Conservation (phyloP, 345 rosid species). For the Pistacia integerrima region DNA sequence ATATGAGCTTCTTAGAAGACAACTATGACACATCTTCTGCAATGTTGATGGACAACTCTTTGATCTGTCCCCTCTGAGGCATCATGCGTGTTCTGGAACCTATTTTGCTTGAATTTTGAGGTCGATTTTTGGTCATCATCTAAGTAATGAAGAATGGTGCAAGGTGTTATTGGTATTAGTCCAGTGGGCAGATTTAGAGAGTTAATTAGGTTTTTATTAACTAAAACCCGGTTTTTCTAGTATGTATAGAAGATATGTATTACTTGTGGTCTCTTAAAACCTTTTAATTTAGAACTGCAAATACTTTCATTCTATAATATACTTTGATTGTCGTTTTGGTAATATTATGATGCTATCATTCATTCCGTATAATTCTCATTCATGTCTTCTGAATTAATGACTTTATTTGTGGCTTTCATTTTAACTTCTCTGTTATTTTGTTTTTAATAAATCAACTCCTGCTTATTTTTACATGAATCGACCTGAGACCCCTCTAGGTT, state of each 20-base stretch:
- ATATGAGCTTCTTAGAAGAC: slow-evolving; percentile 89
- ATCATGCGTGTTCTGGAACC: not conserved
- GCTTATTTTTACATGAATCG: too few relatives aligned
- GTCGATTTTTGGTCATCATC: not conserved
- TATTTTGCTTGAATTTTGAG: slow-evolving; percentile 23
- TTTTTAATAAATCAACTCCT: too few relatives aligned
- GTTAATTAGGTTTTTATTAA: not conserved
- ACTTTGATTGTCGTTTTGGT: not conserved
- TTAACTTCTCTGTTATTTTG: not conserved
- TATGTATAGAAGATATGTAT: slow-evolving; percentile 20
- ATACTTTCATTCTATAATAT: not conserved
- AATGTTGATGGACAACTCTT: slow-evolving; percentile 29
- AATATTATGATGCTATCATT: not conserved
- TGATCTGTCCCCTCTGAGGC: slow-evolving; percentile 32
- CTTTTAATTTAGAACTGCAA: not conserved
- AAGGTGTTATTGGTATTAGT: not conserved
- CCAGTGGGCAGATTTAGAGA: slow-evolving; percentile 4
- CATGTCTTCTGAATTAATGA: not conserved
- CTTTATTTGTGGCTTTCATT: not conserved
- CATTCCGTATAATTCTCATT: not conserved
- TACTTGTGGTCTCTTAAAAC: not conserved
- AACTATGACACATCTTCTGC: slow-evolving; percentile 35
- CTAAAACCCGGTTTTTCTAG: slow-evolving; percentile 6
- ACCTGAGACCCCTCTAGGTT: too few relatives aligned
- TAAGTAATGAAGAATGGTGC: not conserved